Evolutionary conservation across 345 rosid genomes (phyloP).

Genomic region (Gossypioides kirkii): DNA sequence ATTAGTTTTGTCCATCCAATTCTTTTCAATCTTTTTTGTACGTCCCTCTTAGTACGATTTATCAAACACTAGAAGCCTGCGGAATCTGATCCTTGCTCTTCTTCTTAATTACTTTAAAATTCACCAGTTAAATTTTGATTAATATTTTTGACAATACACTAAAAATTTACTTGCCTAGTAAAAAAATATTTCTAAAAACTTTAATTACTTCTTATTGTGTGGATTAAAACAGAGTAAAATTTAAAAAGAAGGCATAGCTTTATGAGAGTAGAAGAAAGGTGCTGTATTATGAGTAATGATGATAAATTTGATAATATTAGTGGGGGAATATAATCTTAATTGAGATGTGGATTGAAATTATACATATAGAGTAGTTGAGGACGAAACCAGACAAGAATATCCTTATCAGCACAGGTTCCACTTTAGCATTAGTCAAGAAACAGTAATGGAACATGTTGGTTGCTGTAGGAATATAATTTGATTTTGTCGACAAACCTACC

Average conservation of each 20-base stretch:
- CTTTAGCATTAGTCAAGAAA: conserved; percentile 8
- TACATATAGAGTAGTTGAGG: neutral
- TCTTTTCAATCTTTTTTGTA: neutral
- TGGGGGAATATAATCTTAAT: neutral
- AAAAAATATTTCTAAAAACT: no score
- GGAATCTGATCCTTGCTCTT: neutral
- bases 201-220: neutral
- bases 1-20: conserved; percentile 19
- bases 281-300: neutral
- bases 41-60: conserved; percentile 5
- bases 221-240: neutral
- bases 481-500: neutral
- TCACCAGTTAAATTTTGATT: neutral
- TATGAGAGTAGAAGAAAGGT: neutral
- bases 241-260: neutral
- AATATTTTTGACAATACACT: no score
- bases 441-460: conserved; percentile 4
- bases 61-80: neutral
- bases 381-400: neutral
- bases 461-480: neutral
- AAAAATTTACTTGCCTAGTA: neutral
- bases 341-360: neutral
- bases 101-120: neutral
- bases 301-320: neutral
- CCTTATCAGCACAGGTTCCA: conserved; percentile 7